A percentile compares a stretch with the other conserved stretches of the same genome.
Evolutionary conservation across 2,329 filamentous ascomycete genomes (phyloP).

Genomic region (Fusarium tupiense): DNA sequence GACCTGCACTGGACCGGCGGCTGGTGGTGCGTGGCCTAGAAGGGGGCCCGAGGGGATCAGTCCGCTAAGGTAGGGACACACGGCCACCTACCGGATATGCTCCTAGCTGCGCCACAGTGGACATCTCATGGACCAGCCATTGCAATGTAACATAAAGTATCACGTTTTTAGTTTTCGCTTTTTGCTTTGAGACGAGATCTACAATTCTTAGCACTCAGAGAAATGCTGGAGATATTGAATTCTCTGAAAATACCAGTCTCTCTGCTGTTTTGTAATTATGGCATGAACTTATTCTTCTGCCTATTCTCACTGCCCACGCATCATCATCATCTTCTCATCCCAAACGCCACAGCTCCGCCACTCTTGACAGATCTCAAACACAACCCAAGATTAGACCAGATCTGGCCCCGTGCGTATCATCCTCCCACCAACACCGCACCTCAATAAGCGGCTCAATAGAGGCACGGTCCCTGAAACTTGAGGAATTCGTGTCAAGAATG

Average conservation of each 20-base stretch:
- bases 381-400: slow-evolving; percentile 8
- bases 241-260: not conserved
- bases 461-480: slow-evolving; percentile 15
- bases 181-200: slow-evolving; percentile 5
- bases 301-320: not conserved
- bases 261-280: too few species aligned
- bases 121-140: not conserved
- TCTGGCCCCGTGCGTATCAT: slow-evolving; percentile 7
- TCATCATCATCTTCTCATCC: not conserved
- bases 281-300: not conserved
- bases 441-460: slow-evolving; percentile 32
- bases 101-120: slow-evolving; percentile 22
- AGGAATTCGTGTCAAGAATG: not conserved
- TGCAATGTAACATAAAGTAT: slow-evolving; percentile 18
- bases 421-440: not conserved
- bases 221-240: not conserved
- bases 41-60: not conserved
- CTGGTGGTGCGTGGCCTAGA: slow-evolving; percentile 7
- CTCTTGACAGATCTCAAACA: slow-evolving; percentile 16
- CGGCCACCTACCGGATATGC: not conserved
- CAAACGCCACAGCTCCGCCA: slow-evolving; percentile 19
- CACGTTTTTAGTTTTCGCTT: not conserved
- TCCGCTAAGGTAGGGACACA: not conserved
- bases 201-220: not conserved
- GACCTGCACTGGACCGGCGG: slow-evolving; percentile 17